phyloP scores from a whole-genome alignment of 148 eudicot species.

The Vaccinium darrowii region DNA sequence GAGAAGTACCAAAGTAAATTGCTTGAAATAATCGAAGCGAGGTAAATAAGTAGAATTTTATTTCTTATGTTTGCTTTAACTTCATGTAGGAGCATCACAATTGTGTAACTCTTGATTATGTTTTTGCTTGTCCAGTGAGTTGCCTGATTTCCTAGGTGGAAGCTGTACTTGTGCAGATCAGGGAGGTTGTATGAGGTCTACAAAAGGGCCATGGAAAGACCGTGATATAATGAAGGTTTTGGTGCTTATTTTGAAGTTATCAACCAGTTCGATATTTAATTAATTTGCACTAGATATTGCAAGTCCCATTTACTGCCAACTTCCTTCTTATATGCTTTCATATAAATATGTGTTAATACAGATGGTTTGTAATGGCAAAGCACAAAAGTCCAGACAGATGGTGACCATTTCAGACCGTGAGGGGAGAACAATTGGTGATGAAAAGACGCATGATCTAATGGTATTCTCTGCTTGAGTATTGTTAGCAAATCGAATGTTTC shows the following conservation, averaged over 20 bases:
- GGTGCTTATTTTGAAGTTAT: constrained; percentile 2
- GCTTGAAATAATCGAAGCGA: constrained; percentile 69
- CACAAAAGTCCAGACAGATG: constrained; percentile 18
- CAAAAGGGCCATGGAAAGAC: constrained; percentile 91
- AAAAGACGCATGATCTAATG: constrained; percentile 26
- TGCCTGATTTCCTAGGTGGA: constrained; percentile 86
- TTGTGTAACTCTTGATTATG: background rate
- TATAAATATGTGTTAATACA: constrained; percentile 17
- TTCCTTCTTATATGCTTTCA: background rate
- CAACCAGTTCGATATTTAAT: background rate
- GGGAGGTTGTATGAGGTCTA: constrained; percentile 80
- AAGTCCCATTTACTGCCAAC: background rate
- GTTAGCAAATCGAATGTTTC: background rate
- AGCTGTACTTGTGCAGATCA: constrained; percentile 65
- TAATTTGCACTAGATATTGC: background rate
- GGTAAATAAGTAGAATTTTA: constrained; percentile 34
- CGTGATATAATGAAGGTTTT: constrained; percentile 58
- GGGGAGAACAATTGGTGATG: constrained; percentile 38
- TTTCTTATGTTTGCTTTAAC: background rate
- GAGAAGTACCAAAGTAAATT: constrained; percentile 71
- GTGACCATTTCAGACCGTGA: constrained; percentile 39
- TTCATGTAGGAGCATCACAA: background rate
- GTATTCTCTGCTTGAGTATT: constrained; percentile 27
- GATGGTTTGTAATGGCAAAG: constrained; percentile 43
- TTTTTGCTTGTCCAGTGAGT: constrained; percentile 50